Conservation (phyloP, 441 rosid genomes). For the Populus hybrid region DNA sequence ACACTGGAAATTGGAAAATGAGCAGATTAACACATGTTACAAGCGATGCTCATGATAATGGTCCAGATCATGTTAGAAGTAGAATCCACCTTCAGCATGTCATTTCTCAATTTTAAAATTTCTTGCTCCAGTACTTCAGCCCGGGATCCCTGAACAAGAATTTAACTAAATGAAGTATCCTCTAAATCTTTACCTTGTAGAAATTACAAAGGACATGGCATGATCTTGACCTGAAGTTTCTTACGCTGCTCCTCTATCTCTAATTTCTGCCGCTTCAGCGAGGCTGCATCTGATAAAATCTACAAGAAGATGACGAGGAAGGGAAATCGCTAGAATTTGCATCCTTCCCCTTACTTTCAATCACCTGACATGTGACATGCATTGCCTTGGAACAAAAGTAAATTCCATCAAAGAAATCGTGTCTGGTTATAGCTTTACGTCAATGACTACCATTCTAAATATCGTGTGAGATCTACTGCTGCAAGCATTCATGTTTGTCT, state of each 20-base stretch:
- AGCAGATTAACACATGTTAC: not conserved
- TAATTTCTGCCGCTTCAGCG: constrained; percentile 76
- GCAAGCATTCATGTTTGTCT: constrained; percentile 88
- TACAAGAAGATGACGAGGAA: constrained; percentile 21
- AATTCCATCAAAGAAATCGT: not conserved
- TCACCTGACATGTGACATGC: constrained; percentile 47
- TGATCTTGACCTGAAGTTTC: constrained; percentile 71
- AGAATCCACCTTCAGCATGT: constrained; percentile 70
- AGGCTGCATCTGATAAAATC: constrained; percentile 94
- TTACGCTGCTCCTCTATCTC: constrained; percentile 83
- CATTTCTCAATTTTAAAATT: constrained; percentile 80
- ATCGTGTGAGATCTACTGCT: constrained; percentile 97
- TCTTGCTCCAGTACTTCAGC: constrained; percentile 86
- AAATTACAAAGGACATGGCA: not conserved
- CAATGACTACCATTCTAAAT: constrained; percentile 71
- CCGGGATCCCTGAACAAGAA: constrained; percentile 68
- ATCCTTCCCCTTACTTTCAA: constrained; percentile 81
- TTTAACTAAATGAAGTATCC: constrained; percentile 24
- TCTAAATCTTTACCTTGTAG: constrained; percentile 1
- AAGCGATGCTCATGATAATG: not conserved
- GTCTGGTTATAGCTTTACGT: not conserved
- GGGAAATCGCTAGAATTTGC: constrained; percentile 24
- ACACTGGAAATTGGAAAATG: constrained; percentile 44
- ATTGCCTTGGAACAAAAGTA: not conserved
- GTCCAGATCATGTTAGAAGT: constrained; percentile 11